Conservation (phyloP, 139 green algal genomes). For the Chlorella sp. region DNA sequence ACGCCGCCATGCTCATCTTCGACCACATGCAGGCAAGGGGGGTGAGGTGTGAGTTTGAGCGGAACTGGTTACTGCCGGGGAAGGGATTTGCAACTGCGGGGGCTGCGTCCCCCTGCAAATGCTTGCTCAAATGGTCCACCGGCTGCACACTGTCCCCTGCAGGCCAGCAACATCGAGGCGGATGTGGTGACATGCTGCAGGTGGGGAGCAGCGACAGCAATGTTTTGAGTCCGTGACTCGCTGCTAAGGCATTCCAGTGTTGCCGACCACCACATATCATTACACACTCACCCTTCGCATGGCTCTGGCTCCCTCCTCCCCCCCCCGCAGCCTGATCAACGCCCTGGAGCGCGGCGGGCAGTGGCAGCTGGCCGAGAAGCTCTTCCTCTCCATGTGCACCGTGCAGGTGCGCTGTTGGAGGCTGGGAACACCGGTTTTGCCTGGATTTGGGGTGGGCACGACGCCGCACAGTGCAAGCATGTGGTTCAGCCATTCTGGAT, state of each 20-base stretch:
- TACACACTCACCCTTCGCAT: too few species aligned
- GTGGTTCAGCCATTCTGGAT: background rate
- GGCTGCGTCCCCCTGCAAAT: too few species aligned
- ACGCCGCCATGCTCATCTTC: constrained; percentile 62
- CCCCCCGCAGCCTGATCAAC: constrained; percentile 73
- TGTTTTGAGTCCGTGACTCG: too few species aligned
- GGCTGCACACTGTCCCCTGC: too few species aligned
- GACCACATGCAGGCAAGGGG: constrained; percentile 56
- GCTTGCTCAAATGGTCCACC: too few species aligned
- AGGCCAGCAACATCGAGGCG: constrained; percentile 64
- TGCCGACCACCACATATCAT: too few species aligned
- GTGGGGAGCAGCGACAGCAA: too few species aligned
- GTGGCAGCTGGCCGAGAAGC: constrained; percentile 89
- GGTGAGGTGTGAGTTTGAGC: background rate
- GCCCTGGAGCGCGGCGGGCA: constrained; percentile 88
- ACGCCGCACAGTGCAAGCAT: background rate
- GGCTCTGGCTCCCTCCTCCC: too few species aligned
- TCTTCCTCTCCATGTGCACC: constrained; percentile 67
- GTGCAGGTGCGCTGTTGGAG: background rate
- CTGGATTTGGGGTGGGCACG: background rate
- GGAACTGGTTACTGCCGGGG: too few species aligned
- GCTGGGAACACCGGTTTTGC: background rate
- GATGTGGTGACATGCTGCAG: constrained; percentile 90
- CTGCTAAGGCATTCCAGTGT: too few species aligned
- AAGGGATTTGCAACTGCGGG: too few species aligned